These are phyloP conservation scores for Coemansia sp. DNA, from an alignment of 192 early-diverging fungal genomes.

Conservation along the genomic window DNA sequence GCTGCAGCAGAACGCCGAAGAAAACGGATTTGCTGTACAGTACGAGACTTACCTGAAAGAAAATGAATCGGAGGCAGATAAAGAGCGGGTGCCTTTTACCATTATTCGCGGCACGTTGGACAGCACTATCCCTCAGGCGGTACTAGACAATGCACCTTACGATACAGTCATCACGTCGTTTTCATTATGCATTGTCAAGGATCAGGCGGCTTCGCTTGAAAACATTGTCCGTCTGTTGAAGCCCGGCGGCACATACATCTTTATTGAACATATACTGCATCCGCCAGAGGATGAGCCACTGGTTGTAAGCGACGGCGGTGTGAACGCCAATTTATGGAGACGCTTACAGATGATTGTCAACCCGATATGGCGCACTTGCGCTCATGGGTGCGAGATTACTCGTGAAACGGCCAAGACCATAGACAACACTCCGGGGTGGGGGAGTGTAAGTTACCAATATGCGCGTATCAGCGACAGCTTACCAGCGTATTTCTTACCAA, in stretches of 20 bases:
- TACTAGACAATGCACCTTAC: conserved; percentile 36
- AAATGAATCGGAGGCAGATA: not conserved
- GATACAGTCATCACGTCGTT: conserved; percentile 47
- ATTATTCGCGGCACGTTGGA: conserved; percentile 45
- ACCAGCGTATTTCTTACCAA: conserved; percentile 24
- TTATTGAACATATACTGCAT: conserved; percentile 41
- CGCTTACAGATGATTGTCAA: conserved; percentile 23
- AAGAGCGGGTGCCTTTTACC: conserved; percentile 24
- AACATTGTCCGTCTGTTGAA: conserved; percentile 32
- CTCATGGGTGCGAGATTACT: conserved; percentile 29
- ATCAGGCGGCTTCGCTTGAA: conserved; percentile 14
- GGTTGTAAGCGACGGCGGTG: conserved; percentile 26
- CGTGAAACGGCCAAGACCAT: conserved; percentile 14
- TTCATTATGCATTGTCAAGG: conserved; percentile 26
- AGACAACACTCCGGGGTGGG: conserved; percentile 25
- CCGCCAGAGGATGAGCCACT: conserved; percentile 19
- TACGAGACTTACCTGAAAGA: conserved; percentile 18
- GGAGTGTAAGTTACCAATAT: conserved; percentile 22
- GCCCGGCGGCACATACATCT: conserved; percentile 37
- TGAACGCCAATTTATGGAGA: conserved; percentile 25
- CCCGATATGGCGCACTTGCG: conserved; percentile 19
- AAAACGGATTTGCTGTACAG: conserved; percentile 27
- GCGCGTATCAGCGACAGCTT: conserved; percentile 17
- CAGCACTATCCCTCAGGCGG: conserved; percentile 20
- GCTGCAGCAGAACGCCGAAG: conserved; percentile 36